Conservation (phyloP, 2,329 filamentous ascomycete species). For the Beauveria brongniartii region DNA sequence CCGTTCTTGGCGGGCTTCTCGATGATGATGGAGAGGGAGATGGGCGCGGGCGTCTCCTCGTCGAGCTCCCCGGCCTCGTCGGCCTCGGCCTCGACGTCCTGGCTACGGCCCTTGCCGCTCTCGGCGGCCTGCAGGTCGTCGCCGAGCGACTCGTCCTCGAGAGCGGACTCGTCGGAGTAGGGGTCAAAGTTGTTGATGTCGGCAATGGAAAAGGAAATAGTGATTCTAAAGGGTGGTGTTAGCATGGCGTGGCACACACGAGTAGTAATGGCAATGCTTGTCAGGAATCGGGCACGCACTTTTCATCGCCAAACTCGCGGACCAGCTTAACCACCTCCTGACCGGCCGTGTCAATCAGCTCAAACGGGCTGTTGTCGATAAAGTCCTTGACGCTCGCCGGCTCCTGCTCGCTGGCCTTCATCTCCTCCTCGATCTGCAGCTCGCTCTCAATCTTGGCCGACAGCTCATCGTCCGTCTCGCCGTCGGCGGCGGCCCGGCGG, state of each 20-base stretch:
- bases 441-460: constrained; percentile 79
- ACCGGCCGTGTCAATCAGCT: constrained; percentile 74
- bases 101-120: constrained; percentile 38
- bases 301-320: constrained; percentile 79
- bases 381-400: constrained; percentile 80
- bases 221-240: constrained; percentile 26
- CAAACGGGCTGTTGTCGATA: constrained; percentile 74
- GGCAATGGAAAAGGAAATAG: constrained; percentile 35
- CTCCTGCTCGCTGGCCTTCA: constrained; percentile 63
- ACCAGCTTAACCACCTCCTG: constrained; percentile 82
- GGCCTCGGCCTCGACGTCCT: constrained; percentile 42
- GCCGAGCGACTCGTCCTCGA: constrained; percentile 32
- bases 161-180: constrained; percentile 28
- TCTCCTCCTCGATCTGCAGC: constrained; percentile 74
- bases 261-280: too few species aligned
- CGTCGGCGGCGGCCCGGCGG: constrained; percentile 31
- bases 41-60: constrained; percentile 59
- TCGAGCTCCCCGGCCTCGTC: constrained; percentile 36
- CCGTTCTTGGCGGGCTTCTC: constrained; percentile 67
- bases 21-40: constrained; percentile 75
- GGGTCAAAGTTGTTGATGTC: constrained; percentile 33
- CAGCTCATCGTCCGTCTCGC: constrained; percentile 67
- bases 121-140: constrained; percentile 43
- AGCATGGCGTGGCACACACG: not conserved
- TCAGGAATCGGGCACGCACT: constrained; percentile 43